Evolutionary conservation across 2,329 filamentous ascomycete species (phyloP), one percentile per base, ranked within the genome.

Genomic region (Stylonectria norvegica): DNA sequence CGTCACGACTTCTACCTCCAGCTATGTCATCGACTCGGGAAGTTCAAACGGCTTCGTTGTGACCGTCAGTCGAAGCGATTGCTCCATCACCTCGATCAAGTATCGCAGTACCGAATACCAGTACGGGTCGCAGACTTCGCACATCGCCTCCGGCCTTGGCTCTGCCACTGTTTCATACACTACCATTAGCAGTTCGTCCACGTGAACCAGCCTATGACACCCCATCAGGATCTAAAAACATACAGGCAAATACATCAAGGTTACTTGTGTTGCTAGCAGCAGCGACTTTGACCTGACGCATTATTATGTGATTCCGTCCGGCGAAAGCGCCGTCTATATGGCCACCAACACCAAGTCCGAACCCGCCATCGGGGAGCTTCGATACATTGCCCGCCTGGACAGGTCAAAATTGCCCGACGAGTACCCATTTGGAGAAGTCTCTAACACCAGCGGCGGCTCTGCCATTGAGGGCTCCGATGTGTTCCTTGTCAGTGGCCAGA

Each of bases 61-160:
- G 48, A 71, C 70, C 3, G 69, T 80, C 35, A 71, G 64, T 48
- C 65, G 70, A 33, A 67, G 65, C 12, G 81, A 65, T 56, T 83
- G 80, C 49, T 81, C 83, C 50, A 79, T 85, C 58, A 81, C 72
- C 11, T 83, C 79, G 1, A 76, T 85, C 58, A 71, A 72, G 38
- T 83, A 72, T 55, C 73, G 75, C 17, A 74, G 76, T 43, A 68
- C 70, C 30, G 76, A 85, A 56, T 69, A 80, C 6, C 81, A 84
- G 59, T 76, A 78, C 49, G 47, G 48, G 33, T 57, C 55, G 17
- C 56, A 58, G 34, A 64, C 60, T 29, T 61, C 64, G 10, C 55
- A 72, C 33, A 67, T 66, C 7, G 70, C 70, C 3, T 65, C 63
- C n/a, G 59, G 59, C n/a, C 59, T 62, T 15, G 70, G 70, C 5